These are phyloP conservation scores for Eucalyptus pumila DNA, from an alignment of 345 rosid species.

Conservation along the genomic window DNA sequence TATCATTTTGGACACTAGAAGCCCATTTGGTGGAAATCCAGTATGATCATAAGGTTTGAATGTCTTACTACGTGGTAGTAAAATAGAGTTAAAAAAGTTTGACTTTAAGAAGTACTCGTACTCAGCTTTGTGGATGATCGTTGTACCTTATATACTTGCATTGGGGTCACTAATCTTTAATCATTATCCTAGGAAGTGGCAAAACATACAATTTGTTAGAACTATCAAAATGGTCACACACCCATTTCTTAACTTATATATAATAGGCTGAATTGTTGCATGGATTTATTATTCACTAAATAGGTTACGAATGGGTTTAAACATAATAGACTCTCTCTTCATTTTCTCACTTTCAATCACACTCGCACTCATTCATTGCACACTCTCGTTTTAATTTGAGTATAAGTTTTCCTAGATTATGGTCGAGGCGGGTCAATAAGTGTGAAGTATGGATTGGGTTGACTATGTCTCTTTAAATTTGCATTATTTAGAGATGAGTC, in stretches of 20 bases:
- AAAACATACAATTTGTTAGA: background rate
- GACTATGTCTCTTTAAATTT: accelerated
- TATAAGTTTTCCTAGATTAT: too few species aligned
- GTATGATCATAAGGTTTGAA: accelerated
- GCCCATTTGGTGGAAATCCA: accelerated
- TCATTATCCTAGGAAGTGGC: background rate
- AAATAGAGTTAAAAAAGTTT: background rate
- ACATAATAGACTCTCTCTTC: too few species aligned
- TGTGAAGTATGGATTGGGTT: background rate
- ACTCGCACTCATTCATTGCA: background rate
- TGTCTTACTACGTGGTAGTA: accelerated
- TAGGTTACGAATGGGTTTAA: too few species aligned
- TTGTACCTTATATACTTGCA: background rate
- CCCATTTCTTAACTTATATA: too few species aligned
- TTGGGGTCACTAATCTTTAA: background rate
- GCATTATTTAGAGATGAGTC: accelerated
- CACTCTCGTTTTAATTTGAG: too few species aligned
- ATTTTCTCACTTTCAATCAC: background rate
- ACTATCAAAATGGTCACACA: background rate
- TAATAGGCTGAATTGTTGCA: too few species aligned
- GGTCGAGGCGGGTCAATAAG: accelerated
- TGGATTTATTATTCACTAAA: background rate
- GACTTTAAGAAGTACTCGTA: background rate
- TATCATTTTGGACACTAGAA: background rate
- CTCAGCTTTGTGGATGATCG: background rate